Evolutionary conservation across 495 filamentous ascomycete species (phyloP).

Genomic region (Penicillium pulvis): DNA sequence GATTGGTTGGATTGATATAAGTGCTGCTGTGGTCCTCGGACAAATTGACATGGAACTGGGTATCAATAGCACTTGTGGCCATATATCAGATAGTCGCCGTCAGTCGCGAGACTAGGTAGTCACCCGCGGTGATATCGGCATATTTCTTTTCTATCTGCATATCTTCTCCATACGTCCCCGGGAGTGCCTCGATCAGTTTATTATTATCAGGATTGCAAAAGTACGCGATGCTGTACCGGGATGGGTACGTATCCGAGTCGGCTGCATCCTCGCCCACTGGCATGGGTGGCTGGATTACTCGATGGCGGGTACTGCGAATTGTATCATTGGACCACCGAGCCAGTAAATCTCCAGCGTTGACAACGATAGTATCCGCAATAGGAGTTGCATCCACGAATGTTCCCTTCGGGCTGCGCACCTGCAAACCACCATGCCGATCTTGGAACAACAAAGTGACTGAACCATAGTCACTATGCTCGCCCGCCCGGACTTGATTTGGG

Average conservation of each 20-base stretch:
- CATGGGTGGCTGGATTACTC: conserved; percentile 81
- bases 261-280: conserved; percentile 17
- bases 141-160: conserved; percentile 71
- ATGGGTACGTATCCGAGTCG: conserved; percentile 38
- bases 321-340: conserved; percentile 89
- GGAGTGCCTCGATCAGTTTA: conserved; percentile 77
- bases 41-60: background rate
- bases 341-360: conserved; percentile 90
- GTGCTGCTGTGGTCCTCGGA: background rate
- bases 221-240: conserved; percentile 62
- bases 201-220: conserved; percentile 94
- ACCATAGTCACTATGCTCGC: conserved; percentile 88
- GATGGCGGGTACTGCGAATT: conserved; percentile 85
- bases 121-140: conserved; percentile 71
- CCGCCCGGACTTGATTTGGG: conserved; percentile 76
- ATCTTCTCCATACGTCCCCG: conserved; percentile 75
- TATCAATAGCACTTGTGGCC: background rate
- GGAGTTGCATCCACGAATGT: conserved; percentile 83
- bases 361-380: conserved; percentile 78
- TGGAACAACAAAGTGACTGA: conserved; percentile 90
- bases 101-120: conserved; percentile 82
- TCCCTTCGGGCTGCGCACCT: conserved; percentile 77
- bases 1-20: background rate
- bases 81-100: conserved; percentile 55
- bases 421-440: conserved; percentile 77